Evolutionary conservation across 192 early-diverging fungal species (phyloP).

Genomic region (Gonapodya prolifera): DNA sequence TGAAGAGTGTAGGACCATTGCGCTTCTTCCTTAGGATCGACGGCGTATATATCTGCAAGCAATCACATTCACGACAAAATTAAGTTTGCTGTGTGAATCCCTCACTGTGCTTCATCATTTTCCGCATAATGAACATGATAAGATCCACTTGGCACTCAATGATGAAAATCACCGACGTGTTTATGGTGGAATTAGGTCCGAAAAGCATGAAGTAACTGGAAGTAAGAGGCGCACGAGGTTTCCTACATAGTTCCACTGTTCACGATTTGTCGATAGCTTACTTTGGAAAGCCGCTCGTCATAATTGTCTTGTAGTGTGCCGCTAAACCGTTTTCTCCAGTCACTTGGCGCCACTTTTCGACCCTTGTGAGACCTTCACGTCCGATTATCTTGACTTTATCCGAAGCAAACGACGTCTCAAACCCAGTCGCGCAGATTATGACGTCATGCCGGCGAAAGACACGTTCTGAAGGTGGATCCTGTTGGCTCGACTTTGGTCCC

Average conservation of each 20-base stretch:
- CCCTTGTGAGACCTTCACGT: neutral
- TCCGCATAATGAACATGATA: neutral
- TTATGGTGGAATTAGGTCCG: neutral
- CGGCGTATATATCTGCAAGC: no score
- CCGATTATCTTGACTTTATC: neutral
- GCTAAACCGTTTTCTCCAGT: neutral
- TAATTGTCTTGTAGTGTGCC: slow-evolving; percentile 1
- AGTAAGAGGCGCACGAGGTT: no score
- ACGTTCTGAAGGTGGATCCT: no score
- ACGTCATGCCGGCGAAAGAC: no score
- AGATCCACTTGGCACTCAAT: neutral
- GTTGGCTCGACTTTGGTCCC: neutral
- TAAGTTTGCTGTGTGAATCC: no score
- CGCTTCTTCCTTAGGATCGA: neutral
- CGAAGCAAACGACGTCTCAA: neutral
- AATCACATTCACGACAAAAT: no score
- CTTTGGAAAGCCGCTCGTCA: slow-evolving; percentile 1
- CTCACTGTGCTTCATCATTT: neutral
- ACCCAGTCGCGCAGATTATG: neutral
- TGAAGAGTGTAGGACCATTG: neutral
- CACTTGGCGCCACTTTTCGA: neutral
- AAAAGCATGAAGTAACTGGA: neutral
- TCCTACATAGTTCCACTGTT: no score
- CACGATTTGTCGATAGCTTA: no score
- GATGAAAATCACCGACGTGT: neutral